Conservation (phyloP, 1,139 yeast genomes). For the Barnettozyma hawaiiensis region DNA sequence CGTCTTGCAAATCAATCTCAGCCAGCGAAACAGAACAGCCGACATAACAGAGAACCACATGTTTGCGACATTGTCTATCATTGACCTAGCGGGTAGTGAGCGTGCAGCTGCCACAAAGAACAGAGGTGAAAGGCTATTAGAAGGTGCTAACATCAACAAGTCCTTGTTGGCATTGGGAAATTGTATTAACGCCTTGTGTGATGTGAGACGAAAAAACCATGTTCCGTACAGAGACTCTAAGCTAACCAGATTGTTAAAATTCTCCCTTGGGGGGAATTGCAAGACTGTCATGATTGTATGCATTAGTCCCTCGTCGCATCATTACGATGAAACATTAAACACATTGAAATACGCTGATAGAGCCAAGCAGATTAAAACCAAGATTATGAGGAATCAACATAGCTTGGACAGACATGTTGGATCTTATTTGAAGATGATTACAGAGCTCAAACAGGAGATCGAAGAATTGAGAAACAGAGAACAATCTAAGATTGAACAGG, state of each 20-base stretch:
- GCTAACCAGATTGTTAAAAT: constrained; percentile 75
- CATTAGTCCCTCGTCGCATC: constrained; percentile 77
- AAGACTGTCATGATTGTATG: constrained; percentile 95
- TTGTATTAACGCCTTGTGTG: constrained; percentile 89
- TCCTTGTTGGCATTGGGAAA: constrained; percentile 86
- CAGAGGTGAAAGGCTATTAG: constrained; percentile 71
- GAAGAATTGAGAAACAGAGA: constrained; percentile 62
- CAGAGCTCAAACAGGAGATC: constrained; percentile 76
- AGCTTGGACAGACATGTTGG: constrained; percentile 83
- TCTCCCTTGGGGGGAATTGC: constrained; percentile 92
- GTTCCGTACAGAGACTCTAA: constrained; percentile 90
- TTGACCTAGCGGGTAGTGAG: constrained; percentile 93
- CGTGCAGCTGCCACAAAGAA: constrained; percentile 87
- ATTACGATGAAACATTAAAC: constrained; percentile 87
- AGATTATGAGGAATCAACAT: constrained; percentile 67
- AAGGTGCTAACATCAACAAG: constrained; percentile 89
- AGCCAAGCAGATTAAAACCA: constrained; percentile 87
- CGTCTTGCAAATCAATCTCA: constrained; percentile 73
- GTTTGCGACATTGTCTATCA: constrained; percentile 76
- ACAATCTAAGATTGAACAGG: constrained; percentile 34
- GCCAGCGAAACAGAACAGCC: constrained; percentile 56
- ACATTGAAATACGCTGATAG: constrained; percentile 87
- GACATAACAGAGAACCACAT: constrained; percentile 64
- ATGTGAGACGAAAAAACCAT: constrained; percentile 60
- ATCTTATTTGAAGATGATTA: constrained; percentile 77